phyloP scores from a whole-genome alignment of 164 flowering plant species.

The Dillenia suffruticosa region DNA sequence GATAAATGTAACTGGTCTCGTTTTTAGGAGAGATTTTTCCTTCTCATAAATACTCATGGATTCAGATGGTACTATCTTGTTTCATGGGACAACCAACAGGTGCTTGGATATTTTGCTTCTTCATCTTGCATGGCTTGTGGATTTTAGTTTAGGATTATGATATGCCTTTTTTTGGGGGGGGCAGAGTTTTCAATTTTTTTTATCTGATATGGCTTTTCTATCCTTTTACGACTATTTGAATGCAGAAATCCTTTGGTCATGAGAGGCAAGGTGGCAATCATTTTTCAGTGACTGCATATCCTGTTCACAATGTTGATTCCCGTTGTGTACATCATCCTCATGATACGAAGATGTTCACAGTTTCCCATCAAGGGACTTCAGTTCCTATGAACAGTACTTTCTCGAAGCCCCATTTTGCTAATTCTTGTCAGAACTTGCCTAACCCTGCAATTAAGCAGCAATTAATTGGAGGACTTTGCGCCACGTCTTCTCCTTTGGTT shows the following conservation, averaged over 20 bases:
- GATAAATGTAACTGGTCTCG: too few relatives aligned
- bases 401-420: slow-evolving; percentile 11
- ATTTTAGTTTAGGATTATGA: too few relatives aligned
- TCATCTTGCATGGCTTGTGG: too few relatives aligned
- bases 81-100: too few relatives aligned
- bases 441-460: slow-evolving; percentile 11
- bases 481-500: slow-evolving; percentile 9
- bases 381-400: slow-evolving; percentile 12
- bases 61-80: too few relatives aligned
- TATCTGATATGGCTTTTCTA: not conserved
- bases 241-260: slow-evolving; percentile 14
- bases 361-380: slow-evolving; percentile 11
- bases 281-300: slow-evolving; percentile 16
- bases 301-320: slow-evolving; percentile 13
- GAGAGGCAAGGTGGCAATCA: slow-evolving; percentile 20
- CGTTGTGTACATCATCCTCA: slow-evolving; percentile 6
- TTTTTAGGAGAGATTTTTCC: too few relatives aligned
- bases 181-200: not conserved
- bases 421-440: slow-evolving; percentile 8
- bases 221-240: not conserved
- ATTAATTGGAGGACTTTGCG: slow-evolving; percentile 18
- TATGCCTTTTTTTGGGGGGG: not conserved
- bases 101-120: too few relatives aligned
- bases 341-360: slow-evolving; percentile 17
- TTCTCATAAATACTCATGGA: too few relatives aligned